Evolutionary conservation across 495 filamentous ascomycete species (phyloP).

Genomic region (Penicillium arizonense): DNA sequence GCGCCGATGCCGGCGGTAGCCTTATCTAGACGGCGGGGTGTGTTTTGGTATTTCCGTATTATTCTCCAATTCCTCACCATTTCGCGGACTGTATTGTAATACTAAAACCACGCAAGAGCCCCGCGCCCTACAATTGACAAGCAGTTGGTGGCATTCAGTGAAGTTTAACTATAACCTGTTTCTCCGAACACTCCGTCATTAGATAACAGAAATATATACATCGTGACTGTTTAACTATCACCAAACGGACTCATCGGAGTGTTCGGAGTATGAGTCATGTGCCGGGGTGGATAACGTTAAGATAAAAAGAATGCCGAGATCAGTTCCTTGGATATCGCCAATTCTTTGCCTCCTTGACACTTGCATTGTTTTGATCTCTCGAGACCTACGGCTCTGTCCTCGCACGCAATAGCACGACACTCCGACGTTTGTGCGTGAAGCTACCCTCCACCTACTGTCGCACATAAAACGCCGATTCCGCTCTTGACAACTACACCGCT

Average conservation of each 20-base stretch:
- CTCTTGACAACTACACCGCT: slow-evolving; percentile 1
- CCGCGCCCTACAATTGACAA: slow-evolving; percentile 13
- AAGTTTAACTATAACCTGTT: no score
- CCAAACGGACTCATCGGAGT: no score
- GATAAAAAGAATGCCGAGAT: slow-evolving; percentile 13
- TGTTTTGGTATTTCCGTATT: slow-evolving; percentile 10
- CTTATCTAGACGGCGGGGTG: slow-evolving; percentile 39
- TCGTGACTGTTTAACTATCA: no score
- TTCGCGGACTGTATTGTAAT: no score
- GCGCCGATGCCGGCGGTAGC: slow-evolving; percentile 43
- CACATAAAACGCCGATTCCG: slow-evolving; percentile 11
- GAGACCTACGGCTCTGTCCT: not conserved
- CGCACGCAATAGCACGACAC: not conserved
- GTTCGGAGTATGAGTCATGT: slow-evolving; percentile 22
- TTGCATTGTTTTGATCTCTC: not conserved
- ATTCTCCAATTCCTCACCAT: no score
- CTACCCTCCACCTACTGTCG: not conserved
- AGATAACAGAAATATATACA: slow-evolving; percentile 33
- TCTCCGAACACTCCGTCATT: slow-evolving; percentile 12
- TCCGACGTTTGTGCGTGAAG: no score
- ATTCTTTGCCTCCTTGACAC: not conserved
- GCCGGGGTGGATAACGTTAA: slow-evolving; percentile 14
- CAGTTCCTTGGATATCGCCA: slow-evolving; percentile 14
- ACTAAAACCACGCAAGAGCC: slow-evolving; percentile 1
- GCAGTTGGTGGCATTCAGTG: not conserved